Percentiles rank a stretch among this genome's conserved stretches.
These are phyloP conservation scores for Leucaena leucocephala DNA, from an alignment of 306 rosid genomes.

Conservation along the genomic window DNA sequence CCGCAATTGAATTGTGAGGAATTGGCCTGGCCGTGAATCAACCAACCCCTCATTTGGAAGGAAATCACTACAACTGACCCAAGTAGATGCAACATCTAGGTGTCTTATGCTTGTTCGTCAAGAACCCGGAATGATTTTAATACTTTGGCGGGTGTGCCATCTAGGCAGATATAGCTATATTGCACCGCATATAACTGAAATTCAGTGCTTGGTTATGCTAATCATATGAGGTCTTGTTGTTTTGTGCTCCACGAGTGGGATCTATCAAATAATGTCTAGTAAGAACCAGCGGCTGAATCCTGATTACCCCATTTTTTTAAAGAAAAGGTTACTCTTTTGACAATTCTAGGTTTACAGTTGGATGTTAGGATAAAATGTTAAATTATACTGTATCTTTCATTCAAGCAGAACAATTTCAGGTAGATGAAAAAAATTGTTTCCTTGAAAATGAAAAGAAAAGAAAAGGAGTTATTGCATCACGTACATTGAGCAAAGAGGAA, in stretches of 20 bases:
- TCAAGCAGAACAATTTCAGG: not conserved
- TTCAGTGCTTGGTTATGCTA: not conserved
- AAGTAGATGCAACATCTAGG: conserved; percentile 22
- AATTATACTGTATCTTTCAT: not conserved
- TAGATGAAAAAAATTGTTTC: not conserved
- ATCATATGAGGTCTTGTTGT: conserved; percentile 3
- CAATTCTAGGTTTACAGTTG: not conserved
- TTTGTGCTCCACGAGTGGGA: conserved; percentile 28
- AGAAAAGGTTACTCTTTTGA: not conserved
- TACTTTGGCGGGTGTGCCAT: conserved; percentile 24
- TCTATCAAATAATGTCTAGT: conserved; percentile 16
- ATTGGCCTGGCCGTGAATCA: conserved; percentile 2
- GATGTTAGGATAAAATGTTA: not conserved
- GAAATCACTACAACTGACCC: conserved; percentile 12
- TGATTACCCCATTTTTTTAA: not conserved
- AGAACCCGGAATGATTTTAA: conserved; percentile 4
- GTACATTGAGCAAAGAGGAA: not conserved
- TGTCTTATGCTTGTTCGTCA: conserved; percentile 12
- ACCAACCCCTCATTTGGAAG: not conserved
- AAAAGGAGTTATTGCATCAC: not conserved
- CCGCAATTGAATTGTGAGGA: conserved; percentile 9
- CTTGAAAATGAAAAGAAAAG: not conserved
- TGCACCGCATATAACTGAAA: too few species aligned
- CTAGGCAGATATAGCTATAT: too few species aligned
- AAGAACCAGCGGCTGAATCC: conserved; percentile 19